These are phyloP conservation scores for Cordyceps fumosorosea DNA, from an alignment of 2,329 filamentous ascomycete species.

Conservation along the genomic window DNA sequence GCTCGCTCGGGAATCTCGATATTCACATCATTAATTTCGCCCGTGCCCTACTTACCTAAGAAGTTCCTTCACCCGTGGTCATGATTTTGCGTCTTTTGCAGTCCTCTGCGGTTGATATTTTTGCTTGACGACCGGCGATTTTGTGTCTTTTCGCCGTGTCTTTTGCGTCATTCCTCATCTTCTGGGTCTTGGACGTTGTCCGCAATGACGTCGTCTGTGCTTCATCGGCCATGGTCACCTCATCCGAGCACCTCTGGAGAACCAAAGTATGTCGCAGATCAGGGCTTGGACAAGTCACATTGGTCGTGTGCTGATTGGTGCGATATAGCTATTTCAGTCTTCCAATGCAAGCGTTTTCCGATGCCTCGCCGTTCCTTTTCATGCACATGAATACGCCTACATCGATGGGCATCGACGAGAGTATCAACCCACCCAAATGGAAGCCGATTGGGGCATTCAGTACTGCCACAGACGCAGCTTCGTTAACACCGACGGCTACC, in stretches of 20 bases:
- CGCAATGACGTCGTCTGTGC: constrained; percentile 7
- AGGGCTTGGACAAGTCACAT: not conserved
- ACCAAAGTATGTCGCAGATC: not conserved
- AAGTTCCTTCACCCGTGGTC: not conserved
- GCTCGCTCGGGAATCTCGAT: not conserved
- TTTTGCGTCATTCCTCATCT: not conserved
- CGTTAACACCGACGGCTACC: not conserved
- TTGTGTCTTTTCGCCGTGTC: not conserved
- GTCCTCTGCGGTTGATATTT: not conserved
- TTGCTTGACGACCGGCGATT: not conserved
- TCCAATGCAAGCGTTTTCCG: constrained; percentile 15
- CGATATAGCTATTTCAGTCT: constrained; percentile 28
- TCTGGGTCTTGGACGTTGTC: not conserved
- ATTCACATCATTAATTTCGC: not conserved
- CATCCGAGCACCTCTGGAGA: constrained; percentile 2
- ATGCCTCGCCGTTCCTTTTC: constrained; percentile 17
- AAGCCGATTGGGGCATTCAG: not conserved
- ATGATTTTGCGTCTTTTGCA: not conserved
- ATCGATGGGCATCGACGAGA: not conserved
- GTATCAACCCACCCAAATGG: not conserved
- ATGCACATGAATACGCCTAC: constrained; percentile 14
- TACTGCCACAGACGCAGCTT: not conserved
- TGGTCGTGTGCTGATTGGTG: not conserved
- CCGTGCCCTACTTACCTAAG: not conserved
- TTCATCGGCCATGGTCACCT: constrained; percentile 9